Percentiles rank a stretch among this genome's conserved stretches.
These are phyloP conservation scores for Albizia julibrissin DNA, from an alignment of 306 rosid genomes.

Conservation along the genomic window DNA sequence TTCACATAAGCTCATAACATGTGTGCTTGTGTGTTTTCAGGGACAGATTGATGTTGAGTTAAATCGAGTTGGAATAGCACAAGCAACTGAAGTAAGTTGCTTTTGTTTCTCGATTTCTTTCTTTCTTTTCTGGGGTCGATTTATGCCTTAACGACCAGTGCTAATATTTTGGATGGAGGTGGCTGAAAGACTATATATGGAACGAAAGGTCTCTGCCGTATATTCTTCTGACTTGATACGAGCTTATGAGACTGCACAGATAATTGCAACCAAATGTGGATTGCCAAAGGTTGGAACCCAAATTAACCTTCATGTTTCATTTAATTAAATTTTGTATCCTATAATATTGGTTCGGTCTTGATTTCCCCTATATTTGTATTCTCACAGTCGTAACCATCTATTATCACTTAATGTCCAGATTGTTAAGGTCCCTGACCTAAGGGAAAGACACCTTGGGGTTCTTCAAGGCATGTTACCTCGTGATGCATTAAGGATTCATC, in stretches of 20 bases:
- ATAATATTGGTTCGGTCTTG: background rate
- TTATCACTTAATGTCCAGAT: conserved; percentile 59
- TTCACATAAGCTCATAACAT: conserved; percentile 10
- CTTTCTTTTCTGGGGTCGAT: background rate
- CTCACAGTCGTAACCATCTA: background rate
- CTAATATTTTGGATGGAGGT: conserved; percentile 50
- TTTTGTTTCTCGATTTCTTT: conserved; percentile 19
- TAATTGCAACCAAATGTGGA: conserved; percentile 42
- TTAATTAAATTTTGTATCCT: background rate
- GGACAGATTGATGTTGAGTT: conserved; percentile 83
- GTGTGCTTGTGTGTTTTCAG: conserved; percentile 39
- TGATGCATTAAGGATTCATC: conserved; percentile 49
- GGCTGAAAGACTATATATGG: conserved; percentile 75
- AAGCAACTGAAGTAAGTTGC: conserved; percentile 76
- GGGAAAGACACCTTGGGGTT: conserved; percentile 83
- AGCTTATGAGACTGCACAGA: too few species aligned
- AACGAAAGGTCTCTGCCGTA: conserved; percentile 59
- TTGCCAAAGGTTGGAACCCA: conserved; percentile 61
- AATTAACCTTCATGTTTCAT: background rate
- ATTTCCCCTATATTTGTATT: conserved; percentile 3
- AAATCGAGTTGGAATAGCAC: conserved; percentile 84
- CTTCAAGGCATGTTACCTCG: conserved; percentile 67
- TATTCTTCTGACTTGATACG: conserved; percentile 10
- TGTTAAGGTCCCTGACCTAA: conserved; percentile 61
- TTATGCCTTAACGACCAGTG: conserved; percentile 18